phyloP scores from a whole-genome alignment of 139 green algal species.

The Chlamydomonas incerta region DNA sequence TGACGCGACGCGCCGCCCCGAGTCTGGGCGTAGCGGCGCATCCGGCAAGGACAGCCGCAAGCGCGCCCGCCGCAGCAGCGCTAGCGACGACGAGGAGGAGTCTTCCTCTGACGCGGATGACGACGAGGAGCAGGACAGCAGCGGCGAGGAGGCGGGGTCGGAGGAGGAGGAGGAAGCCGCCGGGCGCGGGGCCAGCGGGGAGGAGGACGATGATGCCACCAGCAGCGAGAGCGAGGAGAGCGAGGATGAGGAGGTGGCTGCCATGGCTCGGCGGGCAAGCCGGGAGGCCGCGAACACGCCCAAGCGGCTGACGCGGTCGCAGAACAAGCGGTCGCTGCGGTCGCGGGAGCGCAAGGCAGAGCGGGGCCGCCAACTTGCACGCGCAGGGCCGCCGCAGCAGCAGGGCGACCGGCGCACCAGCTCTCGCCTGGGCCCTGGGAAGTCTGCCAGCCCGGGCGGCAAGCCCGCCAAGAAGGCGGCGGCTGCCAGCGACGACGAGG shows the following conservation, averaged over 20 bases:
- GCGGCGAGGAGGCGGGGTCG: constrained; percentile 7
- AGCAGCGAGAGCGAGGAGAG: no score
- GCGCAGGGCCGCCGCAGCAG: neutral
- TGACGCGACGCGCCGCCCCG: neutral
- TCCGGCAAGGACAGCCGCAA: neutral
- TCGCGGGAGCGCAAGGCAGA: no score
- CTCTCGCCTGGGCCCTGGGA: neutral
- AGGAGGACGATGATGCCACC: neutral
- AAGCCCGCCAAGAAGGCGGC: neutral
- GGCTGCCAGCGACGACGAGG: neutral
- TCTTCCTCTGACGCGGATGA: neutral
- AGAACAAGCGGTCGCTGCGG: no score
- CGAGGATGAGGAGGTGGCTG: no score
- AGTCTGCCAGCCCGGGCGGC: neutral
- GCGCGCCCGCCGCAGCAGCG: neutral
- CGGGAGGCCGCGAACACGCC: no score
- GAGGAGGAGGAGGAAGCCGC: neutral
- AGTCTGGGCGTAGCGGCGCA: neutral
- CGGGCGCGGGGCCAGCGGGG: neutral
- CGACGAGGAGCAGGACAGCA: constrained; percentile 2
- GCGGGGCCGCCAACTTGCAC: no score
- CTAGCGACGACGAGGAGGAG: neutral
- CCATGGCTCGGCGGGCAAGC: no score
- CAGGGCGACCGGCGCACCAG: constrained; percentile 7
- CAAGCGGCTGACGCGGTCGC: no score